Evolutionary conservation across 1,284 basidiomycete species (phyloP), one percentile per base, ranked within the genome.

Genomic region (Boletus holoroseus): DNA sequence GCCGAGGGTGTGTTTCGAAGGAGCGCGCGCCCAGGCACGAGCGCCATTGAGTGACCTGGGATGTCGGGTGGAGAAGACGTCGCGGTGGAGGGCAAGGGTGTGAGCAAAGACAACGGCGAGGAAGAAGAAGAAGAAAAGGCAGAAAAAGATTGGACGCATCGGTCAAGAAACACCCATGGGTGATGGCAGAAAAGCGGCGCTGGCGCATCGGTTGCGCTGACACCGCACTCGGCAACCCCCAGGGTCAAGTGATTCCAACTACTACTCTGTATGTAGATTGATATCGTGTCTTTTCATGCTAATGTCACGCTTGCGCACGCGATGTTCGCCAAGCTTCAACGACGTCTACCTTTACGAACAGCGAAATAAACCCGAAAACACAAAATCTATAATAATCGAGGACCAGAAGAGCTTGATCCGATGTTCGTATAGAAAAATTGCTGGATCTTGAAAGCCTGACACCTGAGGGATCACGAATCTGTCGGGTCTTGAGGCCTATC

Each of bases 121-220:
- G 51, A 49, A 5, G 56, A 18, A 24, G 45, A 49, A 28, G 28
- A 16, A 22, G 49, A 37, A 31, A 27, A 55, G n/a, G 39, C 38
- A 49, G 40, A 37, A 22, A 32, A 42, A 45, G 35, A 54, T 31
- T 16, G 47, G 36, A 28, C 54, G 54, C 63, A 69, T 69, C 52
- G 51, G 61, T 55, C 49, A 51, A 41, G 49, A 63, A 63, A 49
- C 49, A 44, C 50, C 66, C 67, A 69, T 66, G 54, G 56, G 58
- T 5, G 55, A 30, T 41, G 35, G 42, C 5, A 40, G 5, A 24
- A 45, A 32, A 27, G 18, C n/a, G 16, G 16, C 28, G 12, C 7
- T 24, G 4, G 8, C 31, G 27, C 28, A 18, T 22, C 42, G 44
- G 40, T 41, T 37, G 27, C 34, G 31, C 20, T 7, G 36, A 16